A percentile compares a stretch with the other conserved stretches of the same genome.
phyloP scores from a whole-genome alignment of 2,329 filamentous ascomycete genomes.

The Pyrenochaeta sp. region DNA sequence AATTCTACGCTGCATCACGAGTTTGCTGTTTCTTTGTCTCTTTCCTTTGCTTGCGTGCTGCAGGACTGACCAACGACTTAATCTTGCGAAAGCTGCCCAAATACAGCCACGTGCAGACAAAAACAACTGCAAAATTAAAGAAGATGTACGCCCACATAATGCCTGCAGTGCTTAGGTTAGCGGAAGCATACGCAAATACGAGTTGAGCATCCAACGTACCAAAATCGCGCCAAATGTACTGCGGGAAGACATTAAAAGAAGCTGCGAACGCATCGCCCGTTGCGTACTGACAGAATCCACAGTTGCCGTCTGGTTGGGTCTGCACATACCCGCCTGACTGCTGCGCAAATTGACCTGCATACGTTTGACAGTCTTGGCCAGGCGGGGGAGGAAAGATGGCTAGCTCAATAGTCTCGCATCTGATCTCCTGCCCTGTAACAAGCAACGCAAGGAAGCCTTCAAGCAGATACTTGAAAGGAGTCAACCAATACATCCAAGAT shows the following conservation, averaged over 20 bases:
- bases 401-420: conserved; percentile 65
- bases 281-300: conserved; percentile 71
- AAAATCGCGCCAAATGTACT: conserved; percentile 72
- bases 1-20: conserved; percentile 31
- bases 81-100: conserved; percentile 53
- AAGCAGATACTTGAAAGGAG: conserved; percentile 73
- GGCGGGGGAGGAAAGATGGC: conserved; percentile 68
- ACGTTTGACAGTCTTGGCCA: conserved; percentile 67
- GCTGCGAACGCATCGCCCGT: conserved; percentile 66
- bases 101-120: conserved; percentile 64
- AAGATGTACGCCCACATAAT: conserved; percentile 62
- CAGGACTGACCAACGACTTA: conserved; percentile 44
- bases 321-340: conserved; percentile 69
- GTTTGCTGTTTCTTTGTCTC: conserved; percentile 33
- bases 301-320: conserved; percentile 64
- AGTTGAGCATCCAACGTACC: conserved; percentile 58
- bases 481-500: conserved; percentile 59
- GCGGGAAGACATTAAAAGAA: conserved; percentile 68
- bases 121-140: conserved; percentile 69
- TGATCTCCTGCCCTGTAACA: conserved; percentile 63
- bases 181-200: not conserved
- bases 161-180: conserved; percentile 19
- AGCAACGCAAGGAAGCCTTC: conserved; percentile 68
- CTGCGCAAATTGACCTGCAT: conserved; percentile 62
- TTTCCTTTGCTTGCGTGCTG: conserved; percentile 45